Evolutionary conservation across 352 stramenopile species (phyloP), one percentile per base, ranked within the genome.

Genomic region (Phytophthora megakarya): DNA sequence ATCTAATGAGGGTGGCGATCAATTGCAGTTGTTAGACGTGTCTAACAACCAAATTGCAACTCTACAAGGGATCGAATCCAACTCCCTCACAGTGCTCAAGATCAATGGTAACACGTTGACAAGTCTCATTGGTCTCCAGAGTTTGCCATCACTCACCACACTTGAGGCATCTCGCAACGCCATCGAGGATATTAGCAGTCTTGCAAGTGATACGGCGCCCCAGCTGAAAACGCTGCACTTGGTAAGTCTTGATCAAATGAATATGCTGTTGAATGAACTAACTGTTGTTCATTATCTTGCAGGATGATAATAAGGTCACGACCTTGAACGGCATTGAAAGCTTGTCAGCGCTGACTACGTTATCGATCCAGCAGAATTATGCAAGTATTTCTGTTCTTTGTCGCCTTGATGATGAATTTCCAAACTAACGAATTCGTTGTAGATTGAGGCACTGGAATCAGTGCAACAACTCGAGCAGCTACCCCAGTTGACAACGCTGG

Each of bases 231-330:
- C 55, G 0, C 63, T 93, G 28, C 64, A 80, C 4, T 51, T 93
- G 46, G 84, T 93, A 72, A 39, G 48, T 49, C 3, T 28, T 33
- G 22, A 10, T 25, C 18, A 38, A 32, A 30, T 10, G 35, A 67
- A 21, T 32, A 16, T 3, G 18, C 28, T 32, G 13, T 39, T 55
- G 22, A 13, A 13, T 25, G n/a, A 23, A 22, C n/a, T 10, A 23
- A 22, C 33, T 49, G 30, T n/a, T n/a, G 33, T 15, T 16, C 23
- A 5, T 26, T 23, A 18, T 4, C 1, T 47, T 51, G 18, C 37
- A 93, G 85, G 79, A 82, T 46, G 81, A 90, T 23, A 94, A 90
- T 70, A 88, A 90, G 42, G 52, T 94, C 30, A 61, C 73, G 11
- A 80, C 49, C 2, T 47, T 92, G 8, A 72, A 63, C 8, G 85